A percentile compares a stretch with the other conserved stretches of the same genome.
phyloP scores from a whole-genome alignment of 78 protist species.

The Chrysochromulina tobinii region DNA sequence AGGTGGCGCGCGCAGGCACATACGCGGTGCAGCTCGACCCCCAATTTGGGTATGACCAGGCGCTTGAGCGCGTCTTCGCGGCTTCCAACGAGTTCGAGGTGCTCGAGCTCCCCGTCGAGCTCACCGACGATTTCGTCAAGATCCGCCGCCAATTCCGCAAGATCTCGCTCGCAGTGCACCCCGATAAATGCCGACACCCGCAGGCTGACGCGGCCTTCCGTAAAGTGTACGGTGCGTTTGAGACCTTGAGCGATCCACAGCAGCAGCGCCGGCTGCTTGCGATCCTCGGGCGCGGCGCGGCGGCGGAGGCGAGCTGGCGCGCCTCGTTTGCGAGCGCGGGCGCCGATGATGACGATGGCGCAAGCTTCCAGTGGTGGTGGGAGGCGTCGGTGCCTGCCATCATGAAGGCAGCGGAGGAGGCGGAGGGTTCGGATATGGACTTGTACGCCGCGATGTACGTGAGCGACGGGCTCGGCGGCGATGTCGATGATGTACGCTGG shows the following conservation, averaged over 20 bases:
- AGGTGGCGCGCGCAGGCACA: too few relatives aligned
- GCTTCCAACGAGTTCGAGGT: too few relatives aligned
- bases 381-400: not conserved
- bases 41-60: too few relatives aligned
- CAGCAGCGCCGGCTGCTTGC: not conserved
- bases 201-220: not conserved
- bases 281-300: not conserved
- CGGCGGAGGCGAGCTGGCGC: not conserved
- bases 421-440: not conserved
- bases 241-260: not conserved
- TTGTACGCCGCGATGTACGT: not conserved
- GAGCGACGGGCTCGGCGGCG: conserved; percentile 3
- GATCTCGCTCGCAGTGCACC: too few relatives aligned
- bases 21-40: too few relatives aligned
- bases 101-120: too few relatives aligned
- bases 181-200: not conserved
- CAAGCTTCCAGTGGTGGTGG: not conserved
- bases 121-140: too few relatives aligned
- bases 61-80: too few relatives aligned
- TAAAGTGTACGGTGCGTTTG: not conserved
- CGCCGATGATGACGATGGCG: not conserved
- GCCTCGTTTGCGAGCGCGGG: not conserved
- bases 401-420: conserved; percentile 25
- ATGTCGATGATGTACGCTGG: not conserved
- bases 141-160: too few relatives aligned